A percentile compares a stretch with the other conserved stretches of the same genome.
Conservation (phyloP, 2,329 filamentous ascomycete species). For the Calycina herbarum region DNA sequence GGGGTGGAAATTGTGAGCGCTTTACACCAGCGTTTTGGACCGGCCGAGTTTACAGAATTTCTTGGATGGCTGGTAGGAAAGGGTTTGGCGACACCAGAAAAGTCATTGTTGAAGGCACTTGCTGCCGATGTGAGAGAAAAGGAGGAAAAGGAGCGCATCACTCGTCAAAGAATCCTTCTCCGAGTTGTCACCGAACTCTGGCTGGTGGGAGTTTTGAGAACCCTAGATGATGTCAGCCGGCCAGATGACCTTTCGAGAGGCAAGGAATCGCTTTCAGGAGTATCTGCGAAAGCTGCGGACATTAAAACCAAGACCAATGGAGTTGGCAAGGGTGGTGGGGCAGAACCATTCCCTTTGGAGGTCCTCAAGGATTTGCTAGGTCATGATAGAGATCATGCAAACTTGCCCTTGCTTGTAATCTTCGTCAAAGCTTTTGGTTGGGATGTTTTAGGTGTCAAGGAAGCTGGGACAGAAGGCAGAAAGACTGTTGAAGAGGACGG, state of each 20-base stretch:
- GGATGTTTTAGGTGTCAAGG: slow-evolving; percentile 85
- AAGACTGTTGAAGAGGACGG: slow-evolving; percentile 84
- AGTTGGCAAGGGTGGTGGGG: slow-evolving; percentile 61
- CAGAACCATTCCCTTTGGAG: slow-evolving; percentile 93
- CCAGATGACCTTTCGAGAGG: slow-evolving; percentile 59
- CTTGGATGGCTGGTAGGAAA: slow-evolving; percentile 91
- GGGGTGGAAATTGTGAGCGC: slow-evolving; percentile 92
- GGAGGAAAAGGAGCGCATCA: slow-evolving; percentile 91
- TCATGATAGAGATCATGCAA: slow-evolving; percentile 88
- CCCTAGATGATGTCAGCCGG: slow-evolving; percentile 65
- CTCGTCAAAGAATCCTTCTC: slow-evolving; percentile 80
- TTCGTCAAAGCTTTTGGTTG: slow-evolving; percentile 97
- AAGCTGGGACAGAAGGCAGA: slow-evolving; percentile 71
- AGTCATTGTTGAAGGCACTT: slow-evolving; percentile 74
- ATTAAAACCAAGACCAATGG: slow-evolving; percentile 55
- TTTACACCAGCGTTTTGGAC: slow-evolving; percentile 93
- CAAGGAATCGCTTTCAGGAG: slow-evolving; percentile 46
- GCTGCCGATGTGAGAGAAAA: slow-evolving; percentile 82
- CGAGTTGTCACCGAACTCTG: slow-evolving; percentile 93
- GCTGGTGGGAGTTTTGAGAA: slow-evolving; percentile 86
- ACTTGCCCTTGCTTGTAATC: slow-evolving; percentile 85
- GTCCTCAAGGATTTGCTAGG: slow-evolving; percentile 96
- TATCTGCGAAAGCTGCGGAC: slow-evolving; percentile 62
- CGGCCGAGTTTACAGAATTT: slow-evolving; percentile 84
- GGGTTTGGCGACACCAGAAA: slow-evolving; percentile 88